phyloP scores from a whole-genome alignment of 2,329 filamentous ascomycete genomes.

The Graphilbum fragrans region DNA sequence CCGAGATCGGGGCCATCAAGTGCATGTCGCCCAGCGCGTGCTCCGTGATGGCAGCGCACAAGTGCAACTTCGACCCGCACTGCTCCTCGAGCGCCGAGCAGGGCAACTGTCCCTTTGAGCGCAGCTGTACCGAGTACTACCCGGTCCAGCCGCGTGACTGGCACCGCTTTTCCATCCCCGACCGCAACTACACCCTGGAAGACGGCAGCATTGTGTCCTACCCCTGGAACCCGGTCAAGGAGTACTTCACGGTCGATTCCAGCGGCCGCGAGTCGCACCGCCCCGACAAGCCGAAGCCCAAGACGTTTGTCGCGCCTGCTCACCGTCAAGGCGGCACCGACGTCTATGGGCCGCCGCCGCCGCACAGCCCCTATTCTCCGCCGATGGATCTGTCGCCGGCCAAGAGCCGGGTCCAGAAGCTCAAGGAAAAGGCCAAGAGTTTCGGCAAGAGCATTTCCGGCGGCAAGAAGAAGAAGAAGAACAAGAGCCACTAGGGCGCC shows the following conservation, averaged over 20 bases:
- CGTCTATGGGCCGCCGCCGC: not conserved
- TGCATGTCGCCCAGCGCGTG: constrained; percentile 5
- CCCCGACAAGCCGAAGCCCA: too few relatives aligned
- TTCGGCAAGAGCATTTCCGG: not conserved
- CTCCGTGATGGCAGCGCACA: not conserved
- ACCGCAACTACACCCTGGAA: not conserved
- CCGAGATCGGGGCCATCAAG: constrained; percentile 3
- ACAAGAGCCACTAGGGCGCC: not conserved
- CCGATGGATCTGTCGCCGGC: not conserved
- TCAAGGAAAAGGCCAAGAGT: not conserved
- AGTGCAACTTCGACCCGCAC: not conserved
- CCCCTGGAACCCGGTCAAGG: not conserved
- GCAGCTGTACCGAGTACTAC: constrained; percentile 1
- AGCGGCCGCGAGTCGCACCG: not conserved
- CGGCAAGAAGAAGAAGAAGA: not conserved
- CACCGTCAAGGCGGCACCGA: not conserved
- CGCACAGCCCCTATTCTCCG: not conserved
- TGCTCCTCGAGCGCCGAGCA: not conserved
- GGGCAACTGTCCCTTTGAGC: constrained; percentile 5
- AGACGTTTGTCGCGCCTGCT: too few relatives aligned
- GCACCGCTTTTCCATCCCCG: not conserved
- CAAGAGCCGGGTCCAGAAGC: not conserved
- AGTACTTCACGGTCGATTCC: not conserved
- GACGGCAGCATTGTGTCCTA: too few relatives aligned
- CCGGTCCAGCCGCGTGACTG: constrained; percentile 2